These are phyloP conservation scores for Penicillium oxalicum DNA, from an alignment of 2,329 filamentous ascomycete genomes.

Conservation along the genomic window DNA sequence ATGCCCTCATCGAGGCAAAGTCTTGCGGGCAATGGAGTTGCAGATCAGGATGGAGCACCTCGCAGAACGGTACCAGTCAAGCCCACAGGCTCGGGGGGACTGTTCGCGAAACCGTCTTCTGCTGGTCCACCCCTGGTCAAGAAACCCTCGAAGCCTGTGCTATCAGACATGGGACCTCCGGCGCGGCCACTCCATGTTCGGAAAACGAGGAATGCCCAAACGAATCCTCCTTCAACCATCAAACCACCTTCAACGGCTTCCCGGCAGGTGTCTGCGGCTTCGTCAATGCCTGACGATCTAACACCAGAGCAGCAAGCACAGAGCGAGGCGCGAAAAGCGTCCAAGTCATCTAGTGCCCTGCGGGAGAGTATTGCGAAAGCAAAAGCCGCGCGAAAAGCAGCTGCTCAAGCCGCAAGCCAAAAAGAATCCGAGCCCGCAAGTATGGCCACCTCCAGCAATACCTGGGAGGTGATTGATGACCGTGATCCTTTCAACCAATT, in stretches of 20 bases:
- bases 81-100: constrained; percentile 28
- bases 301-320: constrained; percentile 25
- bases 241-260: constrained; percentile 29
- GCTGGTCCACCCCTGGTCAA: constrained; percentile 50
- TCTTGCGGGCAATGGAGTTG: constrained; percentile 9
- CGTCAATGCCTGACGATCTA: constrained; percentile 25
- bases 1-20: constrained; percentile 19
- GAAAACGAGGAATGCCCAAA: constrained; percentile 33
- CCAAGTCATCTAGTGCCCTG: constrained; percentile 71
- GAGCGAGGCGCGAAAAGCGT: constrained; percentile 38
- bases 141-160: constrained; percentile 52
- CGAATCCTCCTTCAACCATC: constrained; percentile 24
- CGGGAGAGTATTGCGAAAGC: constrained; percentile 91
- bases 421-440: constrained; percentile 14
- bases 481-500: constrained; percentile 54
- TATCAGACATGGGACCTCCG: constrained; percentile 23
- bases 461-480: constrained; percentile 46
- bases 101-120: constrained; percentile 40
- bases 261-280: constrained; percentile 27
- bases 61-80: constrained; percentile 12
- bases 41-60: constrained; percentile 14
- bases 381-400: constrained; percentile 68
- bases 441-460: constrained; percentile 12
- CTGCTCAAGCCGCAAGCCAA: constrained; percentile 33
- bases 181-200: constrained; percentile 36